These are phyloP conservation scores for Eimeria necatrix DNA, from an alignment of 169 alveolate genomes.

Conservation along the genomic window DNA sequence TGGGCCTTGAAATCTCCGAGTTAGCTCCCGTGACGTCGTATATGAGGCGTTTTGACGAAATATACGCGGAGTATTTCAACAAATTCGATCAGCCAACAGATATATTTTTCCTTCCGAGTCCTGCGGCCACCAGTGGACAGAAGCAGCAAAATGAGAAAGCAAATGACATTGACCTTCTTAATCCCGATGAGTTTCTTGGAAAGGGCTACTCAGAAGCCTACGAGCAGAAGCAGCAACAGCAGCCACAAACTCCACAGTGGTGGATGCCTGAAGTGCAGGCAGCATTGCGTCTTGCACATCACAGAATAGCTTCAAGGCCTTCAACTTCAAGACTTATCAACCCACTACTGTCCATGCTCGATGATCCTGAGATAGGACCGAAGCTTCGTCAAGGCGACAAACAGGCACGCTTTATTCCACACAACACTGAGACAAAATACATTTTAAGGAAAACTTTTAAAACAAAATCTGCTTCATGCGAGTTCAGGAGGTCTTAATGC, in stretches of 20 bases:
- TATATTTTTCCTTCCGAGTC: slow-evolving; percentile 81
- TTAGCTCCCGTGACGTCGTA: slow-evolving; percentile 85
- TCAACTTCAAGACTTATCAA: slow-evolving; percentile 81
- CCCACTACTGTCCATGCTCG: slow-evolving; percentile 85
- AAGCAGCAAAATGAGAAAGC: neutral
- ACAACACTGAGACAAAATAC: neutral
- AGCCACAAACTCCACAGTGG: slow-evolving; percentile 73
- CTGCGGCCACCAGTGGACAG: neutral
- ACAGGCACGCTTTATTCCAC: slow-evolving; percentile 48
- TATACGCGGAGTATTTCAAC: slow-evolving; percentile 81
- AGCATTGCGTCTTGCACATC: slow-evolving; percentile 59
- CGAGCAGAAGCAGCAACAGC: slow-evolving; percentile 1
- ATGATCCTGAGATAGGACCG: slow-evolving; percentile 84
- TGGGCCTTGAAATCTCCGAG: slow-evolving; percentile 86
- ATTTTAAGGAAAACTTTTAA: neutral
- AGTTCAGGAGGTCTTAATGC: neutral
- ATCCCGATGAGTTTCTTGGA: slow-evolving; percentile 47
- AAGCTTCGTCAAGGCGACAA: slow-evolving; percentile 84
- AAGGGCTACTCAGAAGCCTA: neutral
- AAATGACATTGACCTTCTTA: slow-evolving; percentile 35
- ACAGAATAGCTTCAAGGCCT: slow-evolving; percentile 65
- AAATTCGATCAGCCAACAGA: slow-evolving; percentile 87
- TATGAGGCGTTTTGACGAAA: slow-evolving; percentile 83
- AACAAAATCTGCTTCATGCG: neutral
- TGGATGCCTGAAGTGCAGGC: slow-evolving; percentile 80